Conservation (phyloP, 2,329 filamentous ascomycete genomes). For the Nigrospora sphaerica region DNA sequence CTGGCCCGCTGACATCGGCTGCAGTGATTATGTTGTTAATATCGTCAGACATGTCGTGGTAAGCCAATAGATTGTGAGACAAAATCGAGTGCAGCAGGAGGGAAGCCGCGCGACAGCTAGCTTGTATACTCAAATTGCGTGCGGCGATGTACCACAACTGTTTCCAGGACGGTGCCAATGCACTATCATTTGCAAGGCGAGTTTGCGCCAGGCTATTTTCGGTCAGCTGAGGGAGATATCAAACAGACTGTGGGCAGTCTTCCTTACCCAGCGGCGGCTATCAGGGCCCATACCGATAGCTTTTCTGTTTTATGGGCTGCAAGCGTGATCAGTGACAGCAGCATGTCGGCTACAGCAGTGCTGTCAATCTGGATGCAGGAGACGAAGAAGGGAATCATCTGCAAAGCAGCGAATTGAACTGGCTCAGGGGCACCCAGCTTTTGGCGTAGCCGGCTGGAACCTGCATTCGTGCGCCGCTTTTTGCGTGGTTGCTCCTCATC, state of each 20-base stretch:
- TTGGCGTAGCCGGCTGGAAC: slow-evolving; percentile 38
- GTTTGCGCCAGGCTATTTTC: slow-evolving; percentile 38
- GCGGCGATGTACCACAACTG: slow-evolving; percentile 69
- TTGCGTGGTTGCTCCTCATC: slow-evolving; percentile 44
- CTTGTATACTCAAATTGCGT: slow-evolving; percentile 62
- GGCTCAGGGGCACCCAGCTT: slow-evolving; percentile 39
- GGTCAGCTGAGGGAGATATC: neutral
- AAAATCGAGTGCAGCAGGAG: slow-evolving; percentile 65
- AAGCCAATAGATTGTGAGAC: slow-evolving; percentile 56
- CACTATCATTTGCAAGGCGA: slow-evolving; percentile 25
- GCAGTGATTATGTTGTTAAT: slow-evolving; percentile 67
- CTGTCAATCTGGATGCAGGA: slow-evolving; percentile 34
- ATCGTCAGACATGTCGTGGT: slow-evolving; percentile 60
- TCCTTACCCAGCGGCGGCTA: slow-evolving; percentile 70
- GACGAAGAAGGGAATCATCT: slow-evolving; percentile 51
- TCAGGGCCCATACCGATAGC: slow-evolving; percentile 73
- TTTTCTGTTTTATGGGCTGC: slow-evolving; percentile 63
- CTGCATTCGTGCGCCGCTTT: slow-evolving; percentile 35
- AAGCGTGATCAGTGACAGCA: slow-evolving; percentile 50
- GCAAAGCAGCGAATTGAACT: slow-evolving; percentile 44
- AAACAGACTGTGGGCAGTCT: neutral
- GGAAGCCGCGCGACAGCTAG: slow-evolving; percentile 70
- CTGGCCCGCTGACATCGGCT: slow-evolving; percentile 76
- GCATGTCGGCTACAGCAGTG: slow-evolving; percentile 46
- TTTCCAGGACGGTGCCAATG: slow-evolving; percentile 51